Evolutionary conservation across 495 filamentous ascomycete species (phyloP).

Genomic region (Schizothecium vesticola): DNA sequence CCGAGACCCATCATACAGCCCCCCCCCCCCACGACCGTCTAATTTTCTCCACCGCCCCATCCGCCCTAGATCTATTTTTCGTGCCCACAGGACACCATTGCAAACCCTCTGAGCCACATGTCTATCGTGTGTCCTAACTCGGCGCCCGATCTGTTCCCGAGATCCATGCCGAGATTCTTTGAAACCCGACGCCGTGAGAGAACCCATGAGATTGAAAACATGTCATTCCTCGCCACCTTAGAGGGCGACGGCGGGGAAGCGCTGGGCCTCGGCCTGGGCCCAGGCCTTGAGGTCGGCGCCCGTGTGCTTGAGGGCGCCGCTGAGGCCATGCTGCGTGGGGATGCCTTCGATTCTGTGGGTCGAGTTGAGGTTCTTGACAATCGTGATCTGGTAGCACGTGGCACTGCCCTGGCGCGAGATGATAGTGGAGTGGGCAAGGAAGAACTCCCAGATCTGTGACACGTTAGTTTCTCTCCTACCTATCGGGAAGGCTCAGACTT

Average conservation of each 20-base stretch:
- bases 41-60: neutral
- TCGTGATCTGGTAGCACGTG: conserved; percentile 91
- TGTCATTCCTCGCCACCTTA: conserved; percentile 9
- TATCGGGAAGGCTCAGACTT: conserved; percentile 35
- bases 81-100: neutral
- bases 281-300: conserved; percentile 40
- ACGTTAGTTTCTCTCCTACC: neutral
- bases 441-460: conserved; percentile 92
- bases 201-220: neutral
- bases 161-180: neutral
- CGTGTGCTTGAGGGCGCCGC: conserved; percentile 55
- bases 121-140: neutral
- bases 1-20: neutral
- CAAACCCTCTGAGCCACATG: neutral
- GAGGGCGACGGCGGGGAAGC: conserved; percentile 36
- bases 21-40: neutral
- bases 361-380: conserved; percentile 98
- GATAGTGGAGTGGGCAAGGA: conserved; percentile 91
- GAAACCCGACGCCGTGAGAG: neutral
- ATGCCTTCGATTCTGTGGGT: conserved; percentile 91
- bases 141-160: neutral
- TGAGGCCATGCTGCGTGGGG: conserved; percentile 64
- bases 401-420: conserved; percentile 87
- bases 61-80: neutral
- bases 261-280: conserved; percentile 40